These are phyloP conservation scores for Sporothrix pallida DNA, from an alignment of 2,329 filamentous ascomycete genomes.

Conservation along the genomic window DNA sequence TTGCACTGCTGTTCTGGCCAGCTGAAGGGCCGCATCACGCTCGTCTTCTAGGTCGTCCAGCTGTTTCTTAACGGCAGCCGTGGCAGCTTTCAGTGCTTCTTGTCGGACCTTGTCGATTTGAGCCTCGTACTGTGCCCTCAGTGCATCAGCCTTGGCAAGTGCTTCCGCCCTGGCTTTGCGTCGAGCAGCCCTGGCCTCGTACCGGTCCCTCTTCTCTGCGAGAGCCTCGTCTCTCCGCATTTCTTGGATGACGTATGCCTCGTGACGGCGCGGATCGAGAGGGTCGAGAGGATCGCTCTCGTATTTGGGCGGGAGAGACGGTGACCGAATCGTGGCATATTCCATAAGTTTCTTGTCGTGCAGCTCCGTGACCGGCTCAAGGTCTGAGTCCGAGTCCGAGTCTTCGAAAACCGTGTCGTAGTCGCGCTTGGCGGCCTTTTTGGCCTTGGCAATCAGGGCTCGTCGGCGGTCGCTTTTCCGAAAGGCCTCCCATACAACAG, in stretches of 20 bases:
- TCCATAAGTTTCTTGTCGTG: not conserved
- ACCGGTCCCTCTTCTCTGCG: not conserved
- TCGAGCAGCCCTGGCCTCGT: not conserved
- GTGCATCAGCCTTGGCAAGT: not conserved
- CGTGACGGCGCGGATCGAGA: not conserved
- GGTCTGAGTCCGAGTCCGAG: not conserved
- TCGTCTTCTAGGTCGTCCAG: slow-evolving; percentile 15
- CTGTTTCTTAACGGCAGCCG: not conserved
- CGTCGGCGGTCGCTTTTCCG: not conserved
- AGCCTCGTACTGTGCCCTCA: not conserved
- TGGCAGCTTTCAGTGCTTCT: not conserved
- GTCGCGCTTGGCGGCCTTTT: not conserved
- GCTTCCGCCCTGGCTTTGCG: slow-evolving; percentile 2
- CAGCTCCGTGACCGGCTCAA: not conserved
- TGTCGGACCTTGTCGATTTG: not conserved
- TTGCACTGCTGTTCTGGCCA: not conserved
- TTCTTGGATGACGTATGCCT: not conserved
- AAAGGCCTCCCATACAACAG: not conserved
- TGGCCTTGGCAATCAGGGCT: not conserved
- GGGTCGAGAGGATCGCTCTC: not conserved
- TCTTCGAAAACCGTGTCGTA: not conserved
- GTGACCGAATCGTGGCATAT: not conserved
- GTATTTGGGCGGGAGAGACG: not conserved
- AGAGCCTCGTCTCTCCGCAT: not conserved
- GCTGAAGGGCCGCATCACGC: slow-evolving; percentile 17